phyloP scores from a whole-genome alignment of 352 stramenopile species.

The Bremia lactucae region DNA sequence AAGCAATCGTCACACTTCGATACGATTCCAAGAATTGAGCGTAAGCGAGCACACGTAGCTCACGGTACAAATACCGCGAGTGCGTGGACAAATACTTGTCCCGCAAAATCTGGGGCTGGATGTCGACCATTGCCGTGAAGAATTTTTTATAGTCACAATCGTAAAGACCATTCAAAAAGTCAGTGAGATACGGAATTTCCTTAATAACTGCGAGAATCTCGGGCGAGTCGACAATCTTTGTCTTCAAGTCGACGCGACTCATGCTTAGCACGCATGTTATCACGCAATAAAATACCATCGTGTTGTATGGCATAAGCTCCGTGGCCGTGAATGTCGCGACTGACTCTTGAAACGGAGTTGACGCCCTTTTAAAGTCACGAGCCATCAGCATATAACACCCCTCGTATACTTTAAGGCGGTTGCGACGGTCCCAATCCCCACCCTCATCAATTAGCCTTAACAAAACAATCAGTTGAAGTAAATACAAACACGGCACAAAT shows the following conservation, averaged over 20 bases:
- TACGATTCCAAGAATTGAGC: constrained; percentile 98
- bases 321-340: constrained; percentile 97
- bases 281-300: constrained; percentile 97
- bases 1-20: constrained; percentile 91
- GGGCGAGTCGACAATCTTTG: constrained; percentile 95
- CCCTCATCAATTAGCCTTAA: constrained; percentile 87
- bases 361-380: constrained; percentile 90
- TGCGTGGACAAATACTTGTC: constrained; percentile 93
- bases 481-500: not conserved
- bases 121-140: constrained; percentile 87
- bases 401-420: constrained; percentile 98
- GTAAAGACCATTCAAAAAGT: constrained; percentile 93
- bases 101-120: constrained; percentile 74
- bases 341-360: constrained; percentile 91
- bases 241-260: constrained; percentile 91
- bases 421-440: constrained; percentile 97
- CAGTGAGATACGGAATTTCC: constrained; percentile 66
- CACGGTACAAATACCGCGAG: constrained; percentile 90
- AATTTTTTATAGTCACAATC: constrained; percentile 97
- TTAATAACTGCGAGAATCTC: constrained; percentile 89
- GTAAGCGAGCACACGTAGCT: constrained; percentile 96
- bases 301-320: constrained; percentile 95
- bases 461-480: not conserved
- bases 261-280: constrained; percentile 92
- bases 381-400: constrained; percentile 89